phyloP scores from a whole-genome alignment of 2,329 filamentous ascomycete species.

The Elsinoe fawcettii region DNA sequence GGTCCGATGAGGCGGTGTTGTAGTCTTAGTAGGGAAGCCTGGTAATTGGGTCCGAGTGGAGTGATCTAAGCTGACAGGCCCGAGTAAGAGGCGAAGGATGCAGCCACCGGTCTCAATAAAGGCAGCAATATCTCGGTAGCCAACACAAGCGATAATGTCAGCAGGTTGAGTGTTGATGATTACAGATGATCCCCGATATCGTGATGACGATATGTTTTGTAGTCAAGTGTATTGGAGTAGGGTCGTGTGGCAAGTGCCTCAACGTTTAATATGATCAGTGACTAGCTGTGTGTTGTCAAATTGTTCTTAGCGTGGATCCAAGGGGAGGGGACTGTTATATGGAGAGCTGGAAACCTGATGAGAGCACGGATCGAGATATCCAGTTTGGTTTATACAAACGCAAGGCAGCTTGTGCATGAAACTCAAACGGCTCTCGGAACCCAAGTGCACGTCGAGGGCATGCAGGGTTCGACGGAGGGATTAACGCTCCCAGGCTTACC shows the following conservation, averaged over 20 bases:
- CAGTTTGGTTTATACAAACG: conserved; percentile 4
- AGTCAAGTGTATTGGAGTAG: not conserved
- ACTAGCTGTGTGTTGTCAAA: not conserved
- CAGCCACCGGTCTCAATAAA: not conserved
- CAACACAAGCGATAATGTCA: not conserved
- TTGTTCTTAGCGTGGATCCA: not conserved
- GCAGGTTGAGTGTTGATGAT: not conserved
- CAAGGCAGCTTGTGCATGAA: conserved; percentile 8
- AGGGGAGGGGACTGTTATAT: conserved; percentile 4
- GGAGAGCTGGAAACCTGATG: conserved; percentile 5
- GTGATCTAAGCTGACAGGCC: conserved; percentile 9
- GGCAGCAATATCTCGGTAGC: not conserved
- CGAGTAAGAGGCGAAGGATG: conserved; percentile 1
- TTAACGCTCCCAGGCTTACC: not conserved
- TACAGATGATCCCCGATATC: not conserved
- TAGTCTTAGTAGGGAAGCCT: not conserved
- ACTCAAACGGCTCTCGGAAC: conserved; percentile 9
- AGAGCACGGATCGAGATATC: not conserved
- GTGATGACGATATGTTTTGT: not conserved
- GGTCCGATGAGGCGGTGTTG: not conserved
- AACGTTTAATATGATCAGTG: not conserved
- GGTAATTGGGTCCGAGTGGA: conserved; percentile 4
- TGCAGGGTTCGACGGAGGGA: conserved; percentile 6
- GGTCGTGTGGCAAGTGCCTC: conserved; percentile 1
- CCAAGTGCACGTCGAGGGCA: not conserved